These are phyloP conservation scores for Thozetella sp. DNA, from an alignment of 495 filamentous ascomycete species.

Conservation along the genomic window DNA sequence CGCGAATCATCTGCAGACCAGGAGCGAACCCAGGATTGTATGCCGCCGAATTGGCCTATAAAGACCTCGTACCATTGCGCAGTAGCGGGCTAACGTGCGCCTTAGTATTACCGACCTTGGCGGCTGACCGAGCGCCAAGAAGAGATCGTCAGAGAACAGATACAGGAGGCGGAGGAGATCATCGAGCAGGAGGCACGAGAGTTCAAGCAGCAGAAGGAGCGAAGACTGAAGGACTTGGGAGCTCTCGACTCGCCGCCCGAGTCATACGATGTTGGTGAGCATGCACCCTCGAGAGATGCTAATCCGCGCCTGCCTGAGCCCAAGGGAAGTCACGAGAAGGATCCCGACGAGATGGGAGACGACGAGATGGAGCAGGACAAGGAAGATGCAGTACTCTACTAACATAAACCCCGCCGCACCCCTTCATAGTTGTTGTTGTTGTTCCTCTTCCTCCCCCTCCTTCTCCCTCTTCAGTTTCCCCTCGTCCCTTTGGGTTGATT, in stretches of 20 bases:
- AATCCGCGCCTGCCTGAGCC: slow-evolving; percentile 25
- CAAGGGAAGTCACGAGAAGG: slow-evolving; percentile 34
- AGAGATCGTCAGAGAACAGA: slow-evolving; percentile 45
- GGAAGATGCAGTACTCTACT: slow-evolving; percentile 88
- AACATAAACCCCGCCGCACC: slow-evolving; percentile 21
- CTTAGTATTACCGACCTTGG: slow-evolving; percentile 89
- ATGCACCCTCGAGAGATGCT: slow-evolving; percentile 43
- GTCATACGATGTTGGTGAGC: slow-evolving; percentile 42
- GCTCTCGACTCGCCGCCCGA: slow-evolving; percentile 19
- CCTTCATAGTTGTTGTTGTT: no score
- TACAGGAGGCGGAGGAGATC: slow-evolving; percentile 40
- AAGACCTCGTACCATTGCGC: background rate
- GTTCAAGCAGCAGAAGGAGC: slow-evolving; percentile 38
- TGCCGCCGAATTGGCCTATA: slow-evolving; percentile 23
- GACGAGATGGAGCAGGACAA: slow-evolving; percentile 74
- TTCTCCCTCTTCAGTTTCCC: background rate
- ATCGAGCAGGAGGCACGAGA: slow-evolving; percentile 46
- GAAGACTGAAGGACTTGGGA: slow-evolving; percentile 25
- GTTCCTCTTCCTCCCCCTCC: background rate
- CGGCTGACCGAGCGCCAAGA: slow-evolving; percentile 61
- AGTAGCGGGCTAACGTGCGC: slow-evolving; percentile 20
- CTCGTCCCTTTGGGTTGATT: background rate
- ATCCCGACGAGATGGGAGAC: slow-evolving; percentile 70
- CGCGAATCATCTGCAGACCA: slow-evolving; percentile 78
- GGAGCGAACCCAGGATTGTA: slow-evolving; percentile 76